Base-by-base conservation (phyloP, 352 stramenopile species). In the Globisporangium paroecandrum region DNA sequence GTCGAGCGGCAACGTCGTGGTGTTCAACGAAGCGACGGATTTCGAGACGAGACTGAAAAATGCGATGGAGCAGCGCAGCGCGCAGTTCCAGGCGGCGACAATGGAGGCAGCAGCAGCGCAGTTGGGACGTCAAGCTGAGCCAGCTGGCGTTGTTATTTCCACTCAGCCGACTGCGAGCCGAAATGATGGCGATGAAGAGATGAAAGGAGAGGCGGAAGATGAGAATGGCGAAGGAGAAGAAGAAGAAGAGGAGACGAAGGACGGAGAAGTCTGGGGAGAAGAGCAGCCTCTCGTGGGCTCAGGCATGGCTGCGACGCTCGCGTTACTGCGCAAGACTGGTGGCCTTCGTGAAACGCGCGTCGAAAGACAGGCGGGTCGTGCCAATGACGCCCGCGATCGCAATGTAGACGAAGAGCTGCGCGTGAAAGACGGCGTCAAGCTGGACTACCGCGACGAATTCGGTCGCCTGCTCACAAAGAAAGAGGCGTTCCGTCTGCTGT, bases 401-500 rank as follows among this genome's bases (percentile, higher is more conserved):
- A 95, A 97, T 66, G 81, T 96, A 54, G 80, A 97, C 20, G 74
- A 97, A 2, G 88, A 98, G 72, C 70, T 98, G 2, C 79, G 73
- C 0, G 64, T 95, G 41, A 93, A 93, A 69, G 85, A 94, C 58
- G 88, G 88, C n/a, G 86, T 94, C 25, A 94, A 93, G 62, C 72
- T 99, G 15, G 97, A 99, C 74, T 99, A 99, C 81, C 88, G 97
- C 53, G 97, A 99, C 74, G 95, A 99, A 61, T 95, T 98, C 76
- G 97, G 97, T 5, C 92, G 95, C 3, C 73, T 99, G 47, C 78
- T 99, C 10, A 99, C 97, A 7, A 92, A 98, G 55, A 99, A 99
- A 73, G 97, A 99, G 76, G 97, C 97, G 0, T 99, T 98, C 85
- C 94, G 97, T 34, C 82, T 99, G 72, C 78, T 99, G 34, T 99